A percentile compares a stretch with the other conserved stretches of the same genome.
These are phyloP conservation scores for Dictyostelium firmibasis DNA, from an alignment of 78 protist species.

Conservation along the genomic window DNA sequence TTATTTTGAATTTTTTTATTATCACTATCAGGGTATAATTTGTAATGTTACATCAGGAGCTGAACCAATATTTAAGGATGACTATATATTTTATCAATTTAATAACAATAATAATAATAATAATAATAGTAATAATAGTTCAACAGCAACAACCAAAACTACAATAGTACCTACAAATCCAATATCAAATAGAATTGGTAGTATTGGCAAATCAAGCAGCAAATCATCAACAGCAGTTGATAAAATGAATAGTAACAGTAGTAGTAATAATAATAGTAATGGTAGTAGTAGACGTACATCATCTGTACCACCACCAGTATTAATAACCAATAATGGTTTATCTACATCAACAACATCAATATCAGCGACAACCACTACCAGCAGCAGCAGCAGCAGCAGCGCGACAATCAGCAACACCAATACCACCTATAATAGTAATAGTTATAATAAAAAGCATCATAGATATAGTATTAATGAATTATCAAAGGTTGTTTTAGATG, in stretches of 20 bases:
- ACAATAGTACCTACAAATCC: background rate
- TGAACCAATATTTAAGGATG: constrained; percentile 42
- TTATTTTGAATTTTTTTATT: background rate
- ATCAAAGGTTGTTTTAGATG: constrained; percentile 13
- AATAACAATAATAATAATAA: background rate
- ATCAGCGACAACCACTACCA: background rate
- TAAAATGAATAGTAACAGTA: background rate
- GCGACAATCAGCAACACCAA: background rate
- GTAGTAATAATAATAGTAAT: background rate
- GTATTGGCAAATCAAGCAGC: background rate
- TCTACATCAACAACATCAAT: background rate
- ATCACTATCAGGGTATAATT: background rate
- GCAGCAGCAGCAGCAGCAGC: background rate
- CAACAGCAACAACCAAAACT: background rate
- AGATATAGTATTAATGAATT: constrained; percentile 18
- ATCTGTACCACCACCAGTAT: constrained; percentile 7
- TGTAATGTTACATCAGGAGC: background rate
- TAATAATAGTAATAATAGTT: background rate
- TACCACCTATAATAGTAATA: background rate
- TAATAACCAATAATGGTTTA: background rate
- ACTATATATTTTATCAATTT: constrained; percentile 64
- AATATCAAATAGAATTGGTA: background rate
- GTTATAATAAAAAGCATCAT: constrained; percentile 11
- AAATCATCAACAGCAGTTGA: background rate
- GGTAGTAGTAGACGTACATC: background rate